Percentiles rank a stretch among this genome's conserved stretches.
Conservation (phyloP, 768 basidiomycete genomes). For the Leccinellum albellum region DNA sequence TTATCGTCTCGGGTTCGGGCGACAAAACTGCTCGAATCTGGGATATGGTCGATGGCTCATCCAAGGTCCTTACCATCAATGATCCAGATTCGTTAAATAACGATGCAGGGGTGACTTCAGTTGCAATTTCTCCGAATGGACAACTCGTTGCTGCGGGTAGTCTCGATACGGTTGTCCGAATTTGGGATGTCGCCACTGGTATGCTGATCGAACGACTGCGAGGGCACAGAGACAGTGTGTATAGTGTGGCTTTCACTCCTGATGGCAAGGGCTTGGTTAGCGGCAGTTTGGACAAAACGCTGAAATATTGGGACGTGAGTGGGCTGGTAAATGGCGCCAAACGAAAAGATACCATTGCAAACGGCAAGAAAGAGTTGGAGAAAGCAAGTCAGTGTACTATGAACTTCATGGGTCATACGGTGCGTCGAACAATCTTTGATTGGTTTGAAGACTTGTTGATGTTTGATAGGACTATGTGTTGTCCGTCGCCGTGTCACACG, state of each 20-base stretch:
- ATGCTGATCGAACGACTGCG: slow-evolving; percentile 65
- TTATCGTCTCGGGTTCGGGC: slow-evolving; percentile 88
- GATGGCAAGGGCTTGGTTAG: slow-evolving; percentile 87
- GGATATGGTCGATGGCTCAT: slow-evolving; percentile 46
- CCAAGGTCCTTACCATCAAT: slow-evolving; percentile 36
- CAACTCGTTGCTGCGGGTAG: slow-evolving; percentile 62
- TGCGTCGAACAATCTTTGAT: slow-evolving; percentile 28
- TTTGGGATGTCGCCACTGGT: slow-evolving; percentile 73
- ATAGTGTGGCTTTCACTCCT: slow-evolving; percentile 88
- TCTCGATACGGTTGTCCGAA: slow-evolving; percentile 72
- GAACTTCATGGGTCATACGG: slow-evolving; percentile 89
- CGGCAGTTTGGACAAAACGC: slow-evolving; percentile 84
- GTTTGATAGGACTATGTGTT: slow-evolving; percentile 61
- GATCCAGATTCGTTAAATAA: slow-evolving; percentile 47
- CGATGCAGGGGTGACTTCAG: slow-evolving; percentile 73
- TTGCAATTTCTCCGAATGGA: slow-evolving; percentile 76
- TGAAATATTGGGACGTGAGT: slow-evolving; percentile 82
- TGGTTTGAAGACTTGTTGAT: not conserved
- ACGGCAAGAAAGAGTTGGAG: slow-evolving; percentile 48
- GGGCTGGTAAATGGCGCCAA: slow-evolving; percentile 30
- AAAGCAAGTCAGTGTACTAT: slow-evolving; percentile 61
- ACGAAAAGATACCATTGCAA: slow-evolving; percentile 35
- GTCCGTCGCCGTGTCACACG: slow-evolving; percentile 79
- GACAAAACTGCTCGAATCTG: slow-evolving; percentile 69
- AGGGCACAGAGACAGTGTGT: slow-evolving; percentile 83